Conservation (phyloP, 163 green algal genomes). For the Trebouxiophyceae sp. region DNA sequence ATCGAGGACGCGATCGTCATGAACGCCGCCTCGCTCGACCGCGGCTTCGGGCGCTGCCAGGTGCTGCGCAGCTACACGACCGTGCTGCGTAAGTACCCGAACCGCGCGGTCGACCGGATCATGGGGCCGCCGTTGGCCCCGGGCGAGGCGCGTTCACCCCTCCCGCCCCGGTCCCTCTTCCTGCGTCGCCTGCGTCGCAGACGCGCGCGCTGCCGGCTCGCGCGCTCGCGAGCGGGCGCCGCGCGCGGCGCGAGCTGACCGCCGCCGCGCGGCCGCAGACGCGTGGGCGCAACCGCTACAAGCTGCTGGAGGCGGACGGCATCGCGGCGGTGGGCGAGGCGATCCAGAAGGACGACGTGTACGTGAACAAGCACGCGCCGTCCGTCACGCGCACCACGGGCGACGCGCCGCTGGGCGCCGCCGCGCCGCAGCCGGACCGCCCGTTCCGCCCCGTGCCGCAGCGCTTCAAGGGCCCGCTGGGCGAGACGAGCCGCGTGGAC, state of each 20-base stretch:
- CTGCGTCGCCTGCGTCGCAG: too few relatives aligned
- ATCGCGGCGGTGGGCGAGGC: slow-evolving; percentile 71
- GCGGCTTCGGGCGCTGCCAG: slow-evolving; percentile 95
- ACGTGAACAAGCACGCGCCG: slow-evolving; percentile 89
- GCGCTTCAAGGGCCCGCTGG: slow-evolving; percentile 80
- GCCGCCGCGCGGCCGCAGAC: not conserved
- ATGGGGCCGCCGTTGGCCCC: slow-evolving; percentile 35
- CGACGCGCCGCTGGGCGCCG: slow-evolving; percentile 18
- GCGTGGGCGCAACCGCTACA: not conserved
- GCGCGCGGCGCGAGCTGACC: too few relatives aligned
- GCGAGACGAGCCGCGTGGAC: slow-evolving; percentile 86
- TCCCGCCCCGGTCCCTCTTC: too few relatives aligned
- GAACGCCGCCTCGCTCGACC: slow-evolving; percentile 92
- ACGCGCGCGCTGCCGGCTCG: too few relatives aligned
- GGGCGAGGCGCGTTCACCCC: slow-evolving; percentile 11
- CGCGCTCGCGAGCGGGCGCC: too few relatives aligned
- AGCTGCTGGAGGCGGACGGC: slow-evolving; percentile 82
- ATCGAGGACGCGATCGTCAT: slow-evolving; percentile 99
- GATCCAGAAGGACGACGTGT: slow-evolving; percentile 69
- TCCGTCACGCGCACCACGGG: slow-evolving; percentile 76
- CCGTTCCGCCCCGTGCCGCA: slow-evolving; percentile 62
- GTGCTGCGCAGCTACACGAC: slow-evolving; percentile 72
- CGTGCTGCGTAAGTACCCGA: slow-evolving; percentile 82
- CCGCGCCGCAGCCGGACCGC: slow-evolving; percentile 14
- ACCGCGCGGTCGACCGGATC: slow-evolving; percentile 87